phyloP scores from a whole-genome alignment of 1,139 yeast species.

The Candida anutae region DNA sequence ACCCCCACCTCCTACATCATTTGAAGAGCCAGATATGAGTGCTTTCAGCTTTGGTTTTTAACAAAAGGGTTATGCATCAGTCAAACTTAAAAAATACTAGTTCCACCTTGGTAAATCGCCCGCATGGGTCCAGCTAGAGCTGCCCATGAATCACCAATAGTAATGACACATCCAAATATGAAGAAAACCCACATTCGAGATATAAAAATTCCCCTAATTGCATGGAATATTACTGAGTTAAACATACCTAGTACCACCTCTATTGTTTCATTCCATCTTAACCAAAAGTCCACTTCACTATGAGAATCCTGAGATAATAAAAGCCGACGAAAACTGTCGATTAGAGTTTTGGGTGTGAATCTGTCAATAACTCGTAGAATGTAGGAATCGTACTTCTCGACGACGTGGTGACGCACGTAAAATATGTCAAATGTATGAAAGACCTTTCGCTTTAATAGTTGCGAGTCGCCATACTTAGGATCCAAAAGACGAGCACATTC shows the following conservation, averaged over 20 bases:
- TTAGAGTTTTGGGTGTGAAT: conserved; percentile 1
- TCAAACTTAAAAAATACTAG: conserved; percentile 2
- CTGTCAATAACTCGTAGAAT: conserved; percentile 4
- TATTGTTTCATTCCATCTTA: conserved; percentile 7
- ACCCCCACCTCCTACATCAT: conserved; percentile 48
- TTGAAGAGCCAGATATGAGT: conserved; percentile 77
- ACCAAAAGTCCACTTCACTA: conserved; percentile 3
- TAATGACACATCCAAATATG: conserved; percentile 4
- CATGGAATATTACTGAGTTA: conserved; percentile 11
- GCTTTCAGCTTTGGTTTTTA: conserved; percentile 58
- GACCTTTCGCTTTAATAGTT: conserved; percentile 5
- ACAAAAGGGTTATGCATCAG: background rate
- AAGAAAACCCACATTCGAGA: conserved; percentile 15
- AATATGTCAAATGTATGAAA: conserved; percentile 11
- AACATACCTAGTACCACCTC: conserved; percentile 11
- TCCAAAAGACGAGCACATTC: conserved; percentile 10
- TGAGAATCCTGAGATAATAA: conserved; percentile 1
- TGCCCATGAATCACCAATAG: conserved; percentile 4
- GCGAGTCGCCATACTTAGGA: conserved; percentile 6
- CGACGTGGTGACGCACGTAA: conserved; percentile 10
- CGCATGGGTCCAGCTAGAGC: conserved; percentile 1
- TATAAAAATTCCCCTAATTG: conserved; percentile 11
- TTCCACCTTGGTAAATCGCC: conserved; percentile 1
- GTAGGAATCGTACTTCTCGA: conserved; percentile 10
- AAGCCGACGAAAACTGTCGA: background rate